Evolutionary conservation across 169 alveolate species (phyloP).

Genomic region (Babesia bigemina): DNA sequence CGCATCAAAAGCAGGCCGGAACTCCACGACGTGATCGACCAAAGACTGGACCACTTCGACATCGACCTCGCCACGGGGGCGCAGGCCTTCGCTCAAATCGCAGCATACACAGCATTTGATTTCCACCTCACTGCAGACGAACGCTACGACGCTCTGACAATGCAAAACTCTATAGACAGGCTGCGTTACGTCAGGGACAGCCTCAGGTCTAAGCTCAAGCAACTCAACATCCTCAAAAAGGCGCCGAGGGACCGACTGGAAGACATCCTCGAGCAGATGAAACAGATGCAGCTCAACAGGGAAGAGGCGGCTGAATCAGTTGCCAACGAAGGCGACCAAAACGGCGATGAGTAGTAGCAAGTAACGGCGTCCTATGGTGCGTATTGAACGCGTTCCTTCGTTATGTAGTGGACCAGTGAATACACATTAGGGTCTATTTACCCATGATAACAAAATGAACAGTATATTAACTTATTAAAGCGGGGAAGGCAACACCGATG

Average conservation of each 20-base stretch:
- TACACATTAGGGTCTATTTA: too few relatives aligned
- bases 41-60: constrained; percentile 70
- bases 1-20: constrained; percentile 71
- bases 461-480: too few relatives aligned
- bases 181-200: constrained; percentile 73
- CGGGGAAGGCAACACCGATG: too few relatives aligned
- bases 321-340: neutral
- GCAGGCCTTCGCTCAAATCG: constrained; percentile 82
- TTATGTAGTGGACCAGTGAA: too few relatives aligned
- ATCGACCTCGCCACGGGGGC: constrained; percentile 68
- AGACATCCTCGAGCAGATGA: constrained; percentile 72
- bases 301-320: constrained; percentile 5
- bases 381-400: too few relatives aligned
- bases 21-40: constrained; percentile 75
- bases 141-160: constrained; percentile 76
- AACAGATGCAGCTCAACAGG: constrained; percentile 53
- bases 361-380: neutral
- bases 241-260: constrained; percentile 78
- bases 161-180: constrained; percentile 79
- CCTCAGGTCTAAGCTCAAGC: constrained; percentile 73
- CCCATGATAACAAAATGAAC: too few relatives aligned
- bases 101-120: constrained; percentile 79
- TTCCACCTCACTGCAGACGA: constrained; percentile 77
- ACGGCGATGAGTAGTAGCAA: neutral
- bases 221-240: constrained; percentile 76